Evolutionary conservation across 495 filamentous ascomycete species (phyloP), one percentile per base, ranked within the genome.

Genomic region (Aspergillus carlsbadensis): DNA sequence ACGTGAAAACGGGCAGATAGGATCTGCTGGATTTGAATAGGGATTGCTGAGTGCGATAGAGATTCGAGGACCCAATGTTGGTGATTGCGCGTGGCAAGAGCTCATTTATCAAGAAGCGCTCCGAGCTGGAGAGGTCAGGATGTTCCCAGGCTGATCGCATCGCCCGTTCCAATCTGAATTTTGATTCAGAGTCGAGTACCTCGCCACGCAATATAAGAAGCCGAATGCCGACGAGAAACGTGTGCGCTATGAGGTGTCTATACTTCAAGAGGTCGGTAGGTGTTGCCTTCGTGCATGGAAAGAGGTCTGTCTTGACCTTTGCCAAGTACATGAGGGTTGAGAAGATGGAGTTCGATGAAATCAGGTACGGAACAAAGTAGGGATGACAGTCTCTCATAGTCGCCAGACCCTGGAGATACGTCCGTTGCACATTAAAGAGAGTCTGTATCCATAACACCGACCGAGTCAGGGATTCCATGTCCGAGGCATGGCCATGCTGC

Each of bases 361-460:
- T 46, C 10, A 65, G 39, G 42, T 63, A 64, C 17, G 60, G 62
- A 5, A 53, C 21, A 33, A 63, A 62, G 51, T 55, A 58, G 1
- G 57, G 60, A 37, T 63, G 54, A 29, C 63, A 59, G 29, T 66
- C 66, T 15, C 44, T 43, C 4, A 55, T 18, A 10, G 40, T 61
- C 1, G 50, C 47, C 54, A 63, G 17, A 0, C 61, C 63, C 39
- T 66, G 66, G 8, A 66, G 52, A 40, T 65, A 66, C 15, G 63
- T 57, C 29, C 66, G 59, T 34, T 69, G 66, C 35, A 64, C 24
- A 53, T 69, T 65, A 49, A 69, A 69, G n/a, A 69, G 62, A 24
- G 63, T 60, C 39, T 64, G 58, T 36, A 66, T 64, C 65, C 65
- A 68, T 33, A 62, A 58, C n/a, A 66, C 61, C 33, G 61, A 51